Base-by-base conservation (phyloP, 2,329 filamentous ascomycete genomes). In the Aureobasidium sp. region DNA sequence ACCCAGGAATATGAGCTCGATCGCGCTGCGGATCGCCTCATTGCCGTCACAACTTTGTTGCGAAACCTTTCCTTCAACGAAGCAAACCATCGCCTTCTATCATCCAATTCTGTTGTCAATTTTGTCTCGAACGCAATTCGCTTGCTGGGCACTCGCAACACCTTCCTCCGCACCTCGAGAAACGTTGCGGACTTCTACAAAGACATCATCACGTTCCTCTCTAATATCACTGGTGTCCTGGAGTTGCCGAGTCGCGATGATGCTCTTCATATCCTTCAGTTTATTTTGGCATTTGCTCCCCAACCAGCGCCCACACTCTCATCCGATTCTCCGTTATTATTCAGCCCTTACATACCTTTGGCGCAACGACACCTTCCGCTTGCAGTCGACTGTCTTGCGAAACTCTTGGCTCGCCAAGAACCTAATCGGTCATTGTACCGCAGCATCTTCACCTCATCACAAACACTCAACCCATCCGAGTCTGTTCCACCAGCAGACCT, bases 151-250 rank as follows among this genome's bases (percentile, higher is more conserved):
- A 97, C 92, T 4, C 87, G 91, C 14, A 91, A 91, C 67, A 90
- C 93, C 81, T 82, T 97, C 34, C 77, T 97, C 45, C 85, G 91
- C 42, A 90, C 86, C 3, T 83, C 94, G 66, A 81, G 83, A 69
- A 96, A 97, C 74, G 94, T 89, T 0, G 79, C 97, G 66, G 94
- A 99, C 74, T 93, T 97, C 69, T 96, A 97, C 90, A 99, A 99
- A 76, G 94, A 99, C 73, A 80, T 91, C 34, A 85, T 97, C 62
- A 87, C 91, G 16, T 85, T 96, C 66, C 79, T 99, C 60, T 97
- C 93, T 61, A 97, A 99, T 73, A 68, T 74, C 63, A 85, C 95
- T 51, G 86, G 91, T 8, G 85, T 89, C 50, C 83, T 97, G 58
- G 88, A 93, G 70, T 79, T 99, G 42, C 88, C 91, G 1, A 88